Base-by-base conservation (phyloP, 352 stramenopile genomes). In the Phytophthora meadii region DNA sequence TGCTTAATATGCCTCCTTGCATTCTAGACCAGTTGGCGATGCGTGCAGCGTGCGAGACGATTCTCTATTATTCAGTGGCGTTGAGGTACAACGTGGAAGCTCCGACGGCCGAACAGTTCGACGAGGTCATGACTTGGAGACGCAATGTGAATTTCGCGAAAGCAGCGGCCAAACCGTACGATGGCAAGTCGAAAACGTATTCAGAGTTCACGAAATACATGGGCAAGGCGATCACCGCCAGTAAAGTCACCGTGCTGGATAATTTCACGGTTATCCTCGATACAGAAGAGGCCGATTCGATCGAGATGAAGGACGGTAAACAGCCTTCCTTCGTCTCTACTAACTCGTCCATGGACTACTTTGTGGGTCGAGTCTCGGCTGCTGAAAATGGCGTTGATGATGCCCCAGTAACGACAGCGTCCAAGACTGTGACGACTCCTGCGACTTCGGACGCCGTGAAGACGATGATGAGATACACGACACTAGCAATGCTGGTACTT, bases 51-150 rank as follows among this genome's bases (percentile, higher is more conserved):
- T 78, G 83, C 41, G 83, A 92, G 65, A 87, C 80, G 51, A 45
- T 92, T 24, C 72, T 92, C 32, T 84, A 85, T 62, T 87, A 84
- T 39, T 85, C 77, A 1, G 55, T 79, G 32, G 79, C 83, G 22
- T 56, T 90, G 47, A 62, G 55, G 0, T 41, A 74, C 1, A 65
- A 61, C 0, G 56, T 57, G 8, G n/a, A 49, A 0, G 66, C 78
- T 2, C 76, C 84, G 3, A 76, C 76, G 5, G 50, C 67, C 0
- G 58, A 56, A 5, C 54, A 88, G 50, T 87, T 89, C 36, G 36
- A 77, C 34, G 63, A 81, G 25, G 65, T 88, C 27, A 80, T 92
- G 71, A 54, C 65, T 1, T 92, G 83, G 83, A 77, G 83, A 12
- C 70, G 77, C 4, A 54, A 78, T 32, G 77, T 81, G 19, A 74